A percentile compares a stretch with the other conserved stretches of the same genome.
These are phyloP conservation scores for Leccinum pellstonianum DNA, from an alignment of 768 basidiomycete genomes.

Conservation along the genomic window DNA sequence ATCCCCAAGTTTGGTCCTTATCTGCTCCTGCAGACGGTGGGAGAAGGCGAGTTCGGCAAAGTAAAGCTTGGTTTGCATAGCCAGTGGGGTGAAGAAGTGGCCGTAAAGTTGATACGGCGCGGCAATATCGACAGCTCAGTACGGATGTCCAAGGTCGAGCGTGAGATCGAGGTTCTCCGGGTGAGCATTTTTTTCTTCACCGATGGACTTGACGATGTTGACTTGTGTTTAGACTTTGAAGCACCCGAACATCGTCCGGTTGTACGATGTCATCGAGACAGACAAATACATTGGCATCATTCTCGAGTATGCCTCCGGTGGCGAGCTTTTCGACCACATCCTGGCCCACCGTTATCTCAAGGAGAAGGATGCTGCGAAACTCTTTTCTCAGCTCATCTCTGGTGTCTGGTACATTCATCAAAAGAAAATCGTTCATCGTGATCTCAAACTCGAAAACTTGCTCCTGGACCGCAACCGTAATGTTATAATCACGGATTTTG, in stretches of 20 bases:
- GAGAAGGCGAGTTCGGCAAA: constrained; percentile 98
- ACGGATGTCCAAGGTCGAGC: constrained; percentile 91
- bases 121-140: constrained; percentile 86
- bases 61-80: constrained; percentile 96
- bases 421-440: constrained; percentile 99
- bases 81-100: constrained; percentile 97
- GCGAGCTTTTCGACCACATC: constrained; percentile 98
- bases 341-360: constrained; percentile 95
- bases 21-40: constrained; percentile 90
- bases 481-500: constrained; percentile 99
- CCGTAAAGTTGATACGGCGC: constrained; percentile 92
- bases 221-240: constrained; percentile 69
- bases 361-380: constrained; percentile 90
- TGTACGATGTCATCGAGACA: constrained; percentile 98
- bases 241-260: constrained; percentile 96
- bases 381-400: constrained; percentile 97
- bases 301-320: constrained; percentile 96
- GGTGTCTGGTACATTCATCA: constrained; percentile 99
- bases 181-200: constrained; percentile 44
- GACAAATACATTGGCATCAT: constrained; percentile 99
- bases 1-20: constrained; percentile 97
- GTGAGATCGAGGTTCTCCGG: constrained; percentile 96
- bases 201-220: not conserved
- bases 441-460: constrained; percentile 98
- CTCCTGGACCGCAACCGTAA: constrained; percentile 96